A percentile compares a stretch with the other conserved stretches of the same genome.
Conservation (phyloP, 139 green algal species). For the Penium margaritaceum region DNA sequence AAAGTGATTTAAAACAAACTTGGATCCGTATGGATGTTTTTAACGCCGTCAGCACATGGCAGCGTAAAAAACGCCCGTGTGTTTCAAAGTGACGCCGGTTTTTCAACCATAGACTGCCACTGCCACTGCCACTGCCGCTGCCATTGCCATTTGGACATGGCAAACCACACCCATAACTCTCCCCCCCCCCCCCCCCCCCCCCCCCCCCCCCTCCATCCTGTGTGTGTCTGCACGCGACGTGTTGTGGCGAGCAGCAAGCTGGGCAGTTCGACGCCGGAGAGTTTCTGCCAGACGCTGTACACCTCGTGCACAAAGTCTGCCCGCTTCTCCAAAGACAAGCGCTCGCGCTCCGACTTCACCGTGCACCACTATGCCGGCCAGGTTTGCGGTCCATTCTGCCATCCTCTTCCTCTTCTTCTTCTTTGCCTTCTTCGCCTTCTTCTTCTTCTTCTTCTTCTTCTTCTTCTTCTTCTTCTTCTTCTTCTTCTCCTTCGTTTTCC, state of each 20-base stretch:
- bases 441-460: not conserved
- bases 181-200: not conserved
- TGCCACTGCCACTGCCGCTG: no score
- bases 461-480: not conserved
- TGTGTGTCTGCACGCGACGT: no score
- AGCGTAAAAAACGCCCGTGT: no score
- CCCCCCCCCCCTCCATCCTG: not conserved
- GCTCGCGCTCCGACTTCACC: constrained; percentile 24
- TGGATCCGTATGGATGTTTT: no score
- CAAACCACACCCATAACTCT: no score
- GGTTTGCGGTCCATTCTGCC: not conserved
- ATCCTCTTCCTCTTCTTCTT: not conserved
- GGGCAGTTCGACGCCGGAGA: constrained; percentile 6
- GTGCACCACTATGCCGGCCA: constrained; percentile 33
- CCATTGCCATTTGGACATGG: no score
- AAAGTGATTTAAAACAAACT: no score
- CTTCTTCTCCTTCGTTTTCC: not conserved
- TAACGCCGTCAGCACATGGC: no score
- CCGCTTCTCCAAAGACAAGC: constrained; percentile 21
- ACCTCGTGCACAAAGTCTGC: not conserved
- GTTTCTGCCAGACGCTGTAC: constrained; percentile 3
- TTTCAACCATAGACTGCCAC: no score
- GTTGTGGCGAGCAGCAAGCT: not conserved
- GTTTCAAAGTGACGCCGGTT: no score
- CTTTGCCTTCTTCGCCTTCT: not conserved